Evolutionary conservation across 768 basidiomycete species (phyloP).

Genomic region (Kondoa subrosea): DNA sequence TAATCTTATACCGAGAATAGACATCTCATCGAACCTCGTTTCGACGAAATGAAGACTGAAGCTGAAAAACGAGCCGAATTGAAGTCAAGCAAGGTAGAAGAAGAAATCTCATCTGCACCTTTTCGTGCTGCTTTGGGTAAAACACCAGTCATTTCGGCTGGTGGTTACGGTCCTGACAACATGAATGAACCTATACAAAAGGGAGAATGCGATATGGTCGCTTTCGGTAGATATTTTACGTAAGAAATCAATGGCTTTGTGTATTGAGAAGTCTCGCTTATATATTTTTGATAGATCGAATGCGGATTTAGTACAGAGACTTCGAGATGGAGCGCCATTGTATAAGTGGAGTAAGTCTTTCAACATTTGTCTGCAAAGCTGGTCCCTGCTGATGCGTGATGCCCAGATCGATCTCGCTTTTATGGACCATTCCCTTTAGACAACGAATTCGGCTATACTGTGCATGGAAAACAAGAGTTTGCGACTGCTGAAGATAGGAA

Average conservation of each 20-base stretch:
- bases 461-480: conserved; percentile 18
- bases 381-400: background rate
- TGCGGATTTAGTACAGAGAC: conserved; percentile 19
- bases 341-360: conserved; percentile 17
- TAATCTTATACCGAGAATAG: conserved; percentile 10
- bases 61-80: conserved; percentile 25
- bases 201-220: conserved; percentile 26
- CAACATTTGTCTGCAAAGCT: conserved; percentile 18
- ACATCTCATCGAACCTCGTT: conserved; percentile 29
- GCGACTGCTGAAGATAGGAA: too few species aligned
- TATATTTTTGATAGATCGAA: conserved; percentile 19
- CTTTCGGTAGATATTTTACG: conserved; percentile 18
- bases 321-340: conserved; percentile 6
- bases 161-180: conserved; percentile 25
- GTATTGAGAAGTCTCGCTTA: background rate
- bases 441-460: conserved; percentile 29
- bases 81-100: background rate
- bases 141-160: conserved; percentile 28
- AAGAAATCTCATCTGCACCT: conserved; percentile 20
- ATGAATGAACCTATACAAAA: conserved; percentile 18
- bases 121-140: conserved; percentile 23
- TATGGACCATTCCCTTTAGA: conserved; percentile 29
- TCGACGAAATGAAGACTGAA: conserved; percentile 27
- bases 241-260: background rate
- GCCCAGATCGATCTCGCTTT: conserved; percentile 20